These are phyloP conservation scores for Aspergillus cavernicola DNA, from an alignment of 495 filamentous ascomycete species.

Conservation along the genomic window DNA sequence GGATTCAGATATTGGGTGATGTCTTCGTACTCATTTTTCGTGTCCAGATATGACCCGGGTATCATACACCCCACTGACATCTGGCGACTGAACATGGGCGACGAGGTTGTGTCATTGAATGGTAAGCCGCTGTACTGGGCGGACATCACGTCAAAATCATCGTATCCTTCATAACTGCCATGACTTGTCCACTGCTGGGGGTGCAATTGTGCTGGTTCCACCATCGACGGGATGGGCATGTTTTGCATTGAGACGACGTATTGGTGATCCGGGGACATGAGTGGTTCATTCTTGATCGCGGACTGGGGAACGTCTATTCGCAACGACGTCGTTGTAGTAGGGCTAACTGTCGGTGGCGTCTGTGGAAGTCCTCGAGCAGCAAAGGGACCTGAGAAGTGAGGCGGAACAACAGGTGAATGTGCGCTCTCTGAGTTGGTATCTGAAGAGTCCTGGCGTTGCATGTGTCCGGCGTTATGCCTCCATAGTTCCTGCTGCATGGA, in stretches of 20 bases:
- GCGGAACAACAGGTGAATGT: conserved; percentile 38
- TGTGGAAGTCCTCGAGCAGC: conserved; percentile 29
- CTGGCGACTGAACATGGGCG: conserved; percentile 39
- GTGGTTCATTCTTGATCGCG: conserved; percentile 31
- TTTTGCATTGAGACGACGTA: conserved; percentile 24
- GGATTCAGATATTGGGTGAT: conserved; percentile 45
- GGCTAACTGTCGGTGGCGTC: conserved; percentile 38
- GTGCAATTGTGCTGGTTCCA: conserved; percentile 40
- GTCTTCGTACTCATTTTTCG: conserved; percentile 36
- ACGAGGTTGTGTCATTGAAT: conserved; percentile 36
- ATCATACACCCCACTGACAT: conserved; percentile 39
- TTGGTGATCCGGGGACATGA: conserved; percentile 17
- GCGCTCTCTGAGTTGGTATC: conserved; percentile 50
- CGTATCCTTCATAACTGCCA: conserved; percentile 31
- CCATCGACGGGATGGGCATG: conserved; percentile 35
- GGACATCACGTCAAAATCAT: conserved; percentile 43
- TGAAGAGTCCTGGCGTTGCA: conserved; percentile 52
- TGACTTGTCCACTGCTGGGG: conserved; percentile 23
- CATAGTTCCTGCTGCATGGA: conserved; percentile 53
- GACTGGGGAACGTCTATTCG: conserved; percentile 11
- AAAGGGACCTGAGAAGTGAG: conserved; percentile 38
- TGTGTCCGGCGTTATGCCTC: conserved; percentile 43
- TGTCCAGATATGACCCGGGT: conserved; percentile 27
- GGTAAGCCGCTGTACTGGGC: conserved; percentile 32
- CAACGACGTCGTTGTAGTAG: conserved; percentile 23